Conservation (phyloP, 2,329 filamentous ascomycete species). For the Clonostachys byssicola region DNA sequence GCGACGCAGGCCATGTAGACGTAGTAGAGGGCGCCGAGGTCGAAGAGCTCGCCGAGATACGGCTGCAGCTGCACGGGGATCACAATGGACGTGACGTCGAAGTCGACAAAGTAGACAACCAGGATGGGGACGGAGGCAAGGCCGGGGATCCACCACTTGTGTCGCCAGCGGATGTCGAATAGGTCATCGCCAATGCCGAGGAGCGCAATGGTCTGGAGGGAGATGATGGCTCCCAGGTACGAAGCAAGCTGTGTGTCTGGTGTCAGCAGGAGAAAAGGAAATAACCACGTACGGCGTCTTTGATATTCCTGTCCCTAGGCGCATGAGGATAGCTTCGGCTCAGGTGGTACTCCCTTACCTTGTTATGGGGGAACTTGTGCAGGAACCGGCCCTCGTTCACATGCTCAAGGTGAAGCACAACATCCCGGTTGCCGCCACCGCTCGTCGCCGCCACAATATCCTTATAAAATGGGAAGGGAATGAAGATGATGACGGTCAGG, state of each 20-base stretch:
- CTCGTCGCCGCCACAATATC: constrained; percentile 94
- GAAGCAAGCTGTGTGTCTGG: constrained; percentile 67
- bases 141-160: constrained; percentile 97
- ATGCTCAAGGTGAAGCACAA: constrained; percentile 68
- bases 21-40: constrained; percentile 85
- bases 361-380: constrained; percentile 90
- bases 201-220: constrained; percentile 84
- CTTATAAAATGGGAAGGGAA: constrained; percentile 97
- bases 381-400: constrained; percentile 81
- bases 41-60: constrained; percentile 79
- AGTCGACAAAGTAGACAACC: constrained; percentile 97
- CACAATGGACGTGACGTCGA: constrained; percentile 93
- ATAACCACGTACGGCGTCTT: no score
- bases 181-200: constrained; percentile 93
- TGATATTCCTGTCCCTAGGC: background rate
- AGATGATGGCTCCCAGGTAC: constrained; percentile 90
- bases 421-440: constrained; percentile 86
- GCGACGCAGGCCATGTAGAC: constrained; percentile 93
- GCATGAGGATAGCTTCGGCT: background rate
- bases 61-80: constrained; percentile 81
- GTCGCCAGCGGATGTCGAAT: constrained; percentile 97
- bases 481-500: constrained; percentile 82
- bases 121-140: constrained; percentile 91
- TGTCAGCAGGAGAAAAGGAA: background rate
- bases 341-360: constrained; percentile 46